These are phyloP conservation scores for Coemansia sp. DNA, from an alignment of 192 early-diverging fungal species.

Conservation along the genomic window DNA sequence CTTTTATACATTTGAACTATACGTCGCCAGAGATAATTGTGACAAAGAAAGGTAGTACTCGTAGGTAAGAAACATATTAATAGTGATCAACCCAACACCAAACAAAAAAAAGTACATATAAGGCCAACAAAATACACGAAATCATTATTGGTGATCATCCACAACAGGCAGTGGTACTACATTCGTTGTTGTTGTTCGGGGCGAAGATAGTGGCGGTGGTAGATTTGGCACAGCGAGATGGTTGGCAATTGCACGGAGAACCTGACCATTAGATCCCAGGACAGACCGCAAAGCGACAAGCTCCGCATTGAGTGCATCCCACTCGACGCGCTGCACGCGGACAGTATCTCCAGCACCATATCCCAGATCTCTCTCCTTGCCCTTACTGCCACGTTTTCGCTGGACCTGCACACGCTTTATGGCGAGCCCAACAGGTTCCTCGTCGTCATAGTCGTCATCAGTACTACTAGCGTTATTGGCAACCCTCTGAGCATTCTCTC, in stretches of 20 bases:
- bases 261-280: slow-evolving; percentile 23
- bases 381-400: slow-evolving; percentile 8
- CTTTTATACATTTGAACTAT: not conserved
- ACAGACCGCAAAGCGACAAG: slow-evolving; percentile 30
- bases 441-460: slow-evolving; percentile 5
- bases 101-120: not conserved
- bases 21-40: not conserved
- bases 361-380: slow-evolving; percentile 18
- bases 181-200: not conserved
- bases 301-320: slow-evolving; percentile 46
- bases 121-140: not conserved
- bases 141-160: not conserved
- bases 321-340: slow-evolving; percentile 33
- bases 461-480: not conserved
- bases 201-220: not conserved
- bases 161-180: not conserved
- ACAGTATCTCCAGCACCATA: not conserved
- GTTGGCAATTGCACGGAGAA: slow-evolving; percentile 42
- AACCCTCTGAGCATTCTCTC: not conserved
- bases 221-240: slow-evolving; percentile 25
- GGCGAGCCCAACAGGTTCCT: slow-evolving; percentile 3
- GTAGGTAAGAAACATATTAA: not conserved
- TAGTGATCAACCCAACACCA: not conserved
- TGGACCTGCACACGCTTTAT: not conserved
- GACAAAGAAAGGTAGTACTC: too few relatives aligned